Evolutionary conservation across 306 rosid species (phyloP).

Genomic region (Cucumis melo): DNA sequence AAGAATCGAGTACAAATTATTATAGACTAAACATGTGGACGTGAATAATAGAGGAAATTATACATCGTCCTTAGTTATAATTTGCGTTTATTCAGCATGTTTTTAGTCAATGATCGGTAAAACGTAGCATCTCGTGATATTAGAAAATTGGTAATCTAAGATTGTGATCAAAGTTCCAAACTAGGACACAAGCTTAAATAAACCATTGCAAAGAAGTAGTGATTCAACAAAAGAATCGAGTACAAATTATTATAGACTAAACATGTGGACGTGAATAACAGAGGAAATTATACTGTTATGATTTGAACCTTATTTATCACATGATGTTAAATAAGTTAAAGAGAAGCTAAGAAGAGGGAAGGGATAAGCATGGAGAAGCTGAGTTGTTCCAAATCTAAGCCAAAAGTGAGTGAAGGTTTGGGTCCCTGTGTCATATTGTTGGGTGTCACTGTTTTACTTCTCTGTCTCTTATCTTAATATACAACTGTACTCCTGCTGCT

Average conservation of each 20-base stretch:
- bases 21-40: not conserved
- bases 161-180: too few species aligned
- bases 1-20: too few species aligned
- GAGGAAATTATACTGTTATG: not conserved
- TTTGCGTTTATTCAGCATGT: too few species aligned
- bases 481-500: constrained; percentile 24
- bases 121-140: too few species aligned
- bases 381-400: constrained; percentile 54
- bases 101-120: too few species aligned
- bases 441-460: constrained; percentile 42
- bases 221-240: too few species aligned
- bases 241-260: too few species aligned
- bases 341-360: not conserved
- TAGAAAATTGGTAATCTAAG: too few species aligned
- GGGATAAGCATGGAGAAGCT: constrained; percentile 66
- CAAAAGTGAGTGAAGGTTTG: constrained; percentile 24
- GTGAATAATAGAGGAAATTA: not conserved
- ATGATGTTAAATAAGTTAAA: not conserved
- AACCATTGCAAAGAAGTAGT: not conserved
- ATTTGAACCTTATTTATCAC: not conserved
- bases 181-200: too few species aligned
- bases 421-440: constrained; percentile 61
- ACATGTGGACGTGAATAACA: not conserved
- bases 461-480: constrained; percentile 15
- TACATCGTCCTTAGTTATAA: too few species aligned